Percentiles rank a stretch among this genome's conserved stretches.
These are phyloP conservation scores for Geotrichum restrictum DNA, from an alignment of 1,139 yeast species.

Conservation along the genomic window DNA sequence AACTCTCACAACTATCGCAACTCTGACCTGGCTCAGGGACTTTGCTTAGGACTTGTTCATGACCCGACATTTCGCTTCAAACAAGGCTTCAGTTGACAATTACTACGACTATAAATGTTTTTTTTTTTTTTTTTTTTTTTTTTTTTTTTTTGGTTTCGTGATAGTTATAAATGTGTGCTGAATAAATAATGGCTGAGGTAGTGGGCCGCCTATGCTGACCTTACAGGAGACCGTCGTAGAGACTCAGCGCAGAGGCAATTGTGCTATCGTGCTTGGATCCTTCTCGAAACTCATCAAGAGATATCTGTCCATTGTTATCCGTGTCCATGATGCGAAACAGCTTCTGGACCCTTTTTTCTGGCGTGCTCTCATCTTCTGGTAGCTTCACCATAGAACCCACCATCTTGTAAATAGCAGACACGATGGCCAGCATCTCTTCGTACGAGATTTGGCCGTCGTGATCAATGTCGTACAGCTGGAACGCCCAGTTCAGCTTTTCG, in stretches of 20 bases:
- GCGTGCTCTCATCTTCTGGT: constrained; percentile 89
- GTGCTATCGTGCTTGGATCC: constrained; percentile 79
- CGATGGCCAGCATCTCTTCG: constrained; percentile 74
- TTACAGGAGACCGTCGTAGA: constrained; percentile 52
- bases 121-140: no score
- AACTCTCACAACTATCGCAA: no score
- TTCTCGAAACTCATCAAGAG: constrained; percentile 75
- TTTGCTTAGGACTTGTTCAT: no score
- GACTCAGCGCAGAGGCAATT: constrained; percentile 71
- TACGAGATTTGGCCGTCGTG: constrained; percentile 70
- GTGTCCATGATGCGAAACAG: constrained; percentile 72
- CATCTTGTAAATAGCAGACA: constrained; percentile 87
- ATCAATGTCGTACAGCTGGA: constrained; percentile 78
- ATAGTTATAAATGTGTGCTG: background rate
- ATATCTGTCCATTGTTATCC: constrained; percentile 62
- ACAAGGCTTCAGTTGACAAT: no score
- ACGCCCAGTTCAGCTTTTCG: constrained; percentile 80
- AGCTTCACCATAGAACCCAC: constrained; percentile 90
- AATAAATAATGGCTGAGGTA: background rate
- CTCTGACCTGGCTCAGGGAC: no score
- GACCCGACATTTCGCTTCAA: no score
- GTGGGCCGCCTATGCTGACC: no score
- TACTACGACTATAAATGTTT: no score
- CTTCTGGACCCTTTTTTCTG: constrained; percentile 80
- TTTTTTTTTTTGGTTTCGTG: background rate